Conservation (phyloP, 2,329 filamentous ascomycete species). For the Botrytis byssoidea region DNA sequence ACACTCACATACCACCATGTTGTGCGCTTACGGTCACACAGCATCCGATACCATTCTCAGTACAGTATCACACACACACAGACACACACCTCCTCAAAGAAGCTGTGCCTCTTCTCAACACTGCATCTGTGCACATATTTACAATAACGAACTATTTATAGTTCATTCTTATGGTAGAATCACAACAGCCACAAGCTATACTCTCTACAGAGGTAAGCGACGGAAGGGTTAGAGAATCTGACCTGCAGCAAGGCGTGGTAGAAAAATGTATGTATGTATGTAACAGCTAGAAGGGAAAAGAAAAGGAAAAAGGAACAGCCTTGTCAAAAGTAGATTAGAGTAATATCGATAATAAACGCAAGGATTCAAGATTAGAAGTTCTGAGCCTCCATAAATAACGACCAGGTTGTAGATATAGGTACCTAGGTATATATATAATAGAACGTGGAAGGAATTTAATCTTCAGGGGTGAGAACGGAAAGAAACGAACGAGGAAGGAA, state of each 20-base stretch:
- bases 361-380: not conserved
- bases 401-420: not conserved
- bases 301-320: not conserved
- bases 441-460: not conserved
- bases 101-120: not conserved
- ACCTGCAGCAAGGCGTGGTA: constrained; percentile 16
- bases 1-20: not conserved
- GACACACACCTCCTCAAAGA: not conserved
- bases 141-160: constrained; percentile 6
- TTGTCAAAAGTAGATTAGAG: not conserved
- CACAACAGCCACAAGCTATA: constrained; percentile 12
- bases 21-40: constrained; percentile 6
- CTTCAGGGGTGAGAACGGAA: not conserved
- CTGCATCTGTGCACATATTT: not conserved
- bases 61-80: not conserved
- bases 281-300: not conserved
- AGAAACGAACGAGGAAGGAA: constrained; percentile 3
- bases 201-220: constrained; percentile 1
- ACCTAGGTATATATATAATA: not conserved
- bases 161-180: not conserved
- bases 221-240: constrained; percentile 15
- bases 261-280: not conserved
- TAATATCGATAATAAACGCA: not conserved
- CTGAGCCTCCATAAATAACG: not conserved
- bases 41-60: not conserved